phyloP scores from a whole-genome alignment of 2,329 filamentous ascomycete species.

The Arthrinium puccinioides region DNA sequence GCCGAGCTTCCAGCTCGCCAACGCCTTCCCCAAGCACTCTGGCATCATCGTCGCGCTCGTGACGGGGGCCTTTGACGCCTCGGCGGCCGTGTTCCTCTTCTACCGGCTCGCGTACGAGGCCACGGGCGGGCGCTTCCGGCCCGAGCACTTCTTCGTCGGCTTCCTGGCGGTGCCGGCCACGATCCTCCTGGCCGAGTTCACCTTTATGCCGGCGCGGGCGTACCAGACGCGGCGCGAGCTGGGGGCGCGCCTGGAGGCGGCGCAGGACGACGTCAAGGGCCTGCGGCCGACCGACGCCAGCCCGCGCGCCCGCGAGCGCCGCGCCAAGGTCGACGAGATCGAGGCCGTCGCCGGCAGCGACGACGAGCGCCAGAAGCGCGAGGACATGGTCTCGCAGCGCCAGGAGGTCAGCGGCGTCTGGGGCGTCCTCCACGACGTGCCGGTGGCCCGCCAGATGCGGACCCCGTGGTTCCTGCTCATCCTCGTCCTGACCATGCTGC shows the following conservation, averaged over 20 bases:
- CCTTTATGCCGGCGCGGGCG: constrained; percentile 29
- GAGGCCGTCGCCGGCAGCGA: constrained; percentile 53
- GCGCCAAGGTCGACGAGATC: constrained; percentile 53
- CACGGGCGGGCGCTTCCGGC: constrained; percentile 23
- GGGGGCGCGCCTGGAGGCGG: constrained; percentile 31
- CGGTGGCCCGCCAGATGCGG: constrained; percentile 56
- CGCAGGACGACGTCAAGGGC: constrained; percentile 35
- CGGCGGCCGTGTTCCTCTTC: constrained; percentile 52
- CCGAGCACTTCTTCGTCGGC: constrained; percentile 31
- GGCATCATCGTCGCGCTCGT: constrained; percentile 54
- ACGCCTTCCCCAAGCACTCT: constrained; percentile 53
- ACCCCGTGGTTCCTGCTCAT: constrained; percentile 69
- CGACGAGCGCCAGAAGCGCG: constrained; percentile 46
- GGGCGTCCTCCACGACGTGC: constrained; percentile 62
- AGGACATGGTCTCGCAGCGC: constrained; percentile 48
- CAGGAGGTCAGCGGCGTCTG: constrained; percentile 58
- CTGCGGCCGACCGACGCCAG: constrained; percentile 30
- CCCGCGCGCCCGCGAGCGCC: constrained; percentile 38
- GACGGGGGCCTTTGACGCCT: constrained; percentile 58
- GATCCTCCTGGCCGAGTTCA: constrained; percentile 27
- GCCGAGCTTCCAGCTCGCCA: constrained; percentile 57
- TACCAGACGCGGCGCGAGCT: constrained; percentile 32
- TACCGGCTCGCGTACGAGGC: constrained; percentile 50
- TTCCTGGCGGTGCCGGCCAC: constrained; percentile 28
- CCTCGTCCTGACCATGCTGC: constrained; percentile 52